Evolutionary conservation across 2,329 filamentous ascomycete genomes (phyloP), one percentile per base, ranked within the genome.

Genomic region (Knoxdaviesia proteae): DNA sequence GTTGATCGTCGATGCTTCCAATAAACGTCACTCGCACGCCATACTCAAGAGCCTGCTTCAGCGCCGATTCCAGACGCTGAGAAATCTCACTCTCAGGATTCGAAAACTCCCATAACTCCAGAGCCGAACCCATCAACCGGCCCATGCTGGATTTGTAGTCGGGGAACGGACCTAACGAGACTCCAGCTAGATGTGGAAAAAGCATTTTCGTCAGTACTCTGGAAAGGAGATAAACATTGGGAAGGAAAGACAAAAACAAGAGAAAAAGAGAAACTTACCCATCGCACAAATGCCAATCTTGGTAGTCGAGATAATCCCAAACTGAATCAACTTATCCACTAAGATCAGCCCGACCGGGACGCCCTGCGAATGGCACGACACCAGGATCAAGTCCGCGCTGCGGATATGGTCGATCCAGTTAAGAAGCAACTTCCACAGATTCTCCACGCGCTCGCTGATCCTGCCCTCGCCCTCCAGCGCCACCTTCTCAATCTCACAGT

Each of bases 331-430:
- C 58, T 94, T 94, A 5, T 87, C 84, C 5, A 96, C 68, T 4
- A 98, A 67, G 77, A 94, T 94, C 46, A 94, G 71, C 5, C 82
- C 80, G 1, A 98, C 90, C 0, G 90, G 90, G 0, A 96, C 90
- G 29, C 90, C 90, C 58, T 98, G 90, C 3, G 84, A 93, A 57
- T 98, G 90, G 46, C 86, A 94, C 3, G 84, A 84, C n/a, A 98
- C 64, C 36, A 98, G 60, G 37, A 98, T 78, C 47, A 96, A 78
- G 58, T 98, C 90, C 0, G 90, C 87, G 42, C 71, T 72, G 42
- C 83, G 77, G 33, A 98, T 80, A 48, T 88, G 79, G 35, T 94
- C 84, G 49, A 94, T 83, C 84, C 86, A 94, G 57, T 94, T 94
- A 32, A 94, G 67, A 44, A 98, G 67, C 7, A 96, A 67, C 58